Base-by-base conservation (phyloP, 306 rosid genomes). In the Lathyrus sativus region DNA sequence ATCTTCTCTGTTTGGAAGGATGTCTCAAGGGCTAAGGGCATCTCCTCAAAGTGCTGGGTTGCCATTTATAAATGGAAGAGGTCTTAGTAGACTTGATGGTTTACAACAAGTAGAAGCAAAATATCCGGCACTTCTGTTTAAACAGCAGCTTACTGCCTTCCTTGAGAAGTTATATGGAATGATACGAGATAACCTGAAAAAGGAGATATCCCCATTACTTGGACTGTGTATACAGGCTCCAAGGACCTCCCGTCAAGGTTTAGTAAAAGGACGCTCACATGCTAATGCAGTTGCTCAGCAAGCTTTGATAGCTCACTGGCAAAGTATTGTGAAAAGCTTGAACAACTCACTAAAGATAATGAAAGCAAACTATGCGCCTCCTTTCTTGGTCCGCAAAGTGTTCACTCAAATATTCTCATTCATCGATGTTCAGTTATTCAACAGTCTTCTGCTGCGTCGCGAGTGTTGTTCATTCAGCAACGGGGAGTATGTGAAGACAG, bases 391-490 rank as follows among this genome's bases (percentile, higher is more conserved):
- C 81, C 89, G 95, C 29, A 95, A 95, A 84, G 96, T 95, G 64
- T 91, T 85, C 83, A 91, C 97, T 71, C 99, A 95, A 78, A 95
- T 84, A 84, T 95, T 95, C 85, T 91, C 99, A 18, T 95, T 95
- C 83, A 87, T 95, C 78, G 91, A 95, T 76, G 99, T 95, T 76
- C 99, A 95, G 73, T 76, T 95, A 78, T 95, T 95, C 82, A 95
- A 95, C 71, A 95, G 99, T 81, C 97, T 95, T 81, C 87, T 95
- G 79, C 82, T 95, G 95, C 89, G 97, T 68, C 99, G 97, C 0
- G 99, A 95, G 92, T 95, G 99, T 74, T 95, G 99, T 85, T 95
- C 99, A 7, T 95, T 95, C 89, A 95, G 99, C 86, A 95, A 95
- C 4, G 99, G 99, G 48, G 99, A 95, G 76, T 95, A 87, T 53